Evolutionary conservation across 768 basidiomycete genomes (phyloP).

Genomic region (Candolleomyces efflorescens): DNA sequence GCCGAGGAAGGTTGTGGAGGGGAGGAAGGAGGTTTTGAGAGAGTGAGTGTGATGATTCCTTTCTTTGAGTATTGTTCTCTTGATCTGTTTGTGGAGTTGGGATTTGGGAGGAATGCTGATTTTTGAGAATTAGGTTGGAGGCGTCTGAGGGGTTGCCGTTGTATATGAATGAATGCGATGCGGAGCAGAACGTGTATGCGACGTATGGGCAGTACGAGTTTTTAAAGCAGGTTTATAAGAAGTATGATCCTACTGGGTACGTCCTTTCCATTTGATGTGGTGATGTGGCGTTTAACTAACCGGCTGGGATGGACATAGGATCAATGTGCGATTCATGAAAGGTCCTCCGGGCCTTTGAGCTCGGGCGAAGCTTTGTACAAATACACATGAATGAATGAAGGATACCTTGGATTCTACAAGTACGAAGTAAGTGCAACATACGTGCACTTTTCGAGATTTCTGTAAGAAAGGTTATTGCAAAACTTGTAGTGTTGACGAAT

Average conservation of each 20-base stretch:
- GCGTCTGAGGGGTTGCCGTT: slow-evolving; percentile 34
- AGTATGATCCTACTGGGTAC: slow-evolving; percentile 41
- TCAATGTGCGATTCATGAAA: slow-evolving; percentile 7
- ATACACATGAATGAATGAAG: no score
- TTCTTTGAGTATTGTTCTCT: neutral
- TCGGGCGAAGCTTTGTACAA: no score
- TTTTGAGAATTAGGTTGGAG: slow-evolving; percentile 25
- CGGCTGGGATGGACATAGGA: no score
- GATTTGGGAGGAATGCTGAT: no score
- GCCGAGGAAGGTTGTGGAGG: slow-evolving; percentile 19
- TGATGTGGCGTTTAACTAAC: no score
- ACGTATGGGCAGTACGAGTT: slow-evolving; percentile 36
- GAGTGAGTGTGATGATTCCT: slow-evolving; percentile 26
- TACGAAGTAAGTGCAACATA: no score
- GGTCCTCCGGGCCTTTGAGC: slow-evolving; percentile 3
- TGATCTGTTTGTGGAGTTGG: no score
- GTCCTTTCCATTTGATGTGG: no score
- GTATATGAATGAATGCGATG: slow-evolving; percentile 38
- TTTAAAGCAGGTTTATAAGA: slow-evolving; percentile 32
- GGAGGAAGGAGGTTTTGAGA: slow-evolving; percentile 22
- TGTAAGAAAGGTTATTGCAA: no score
- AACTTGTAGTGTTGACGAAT: no score
- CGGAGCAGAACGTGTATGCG: slow-evolving; percentile 31
- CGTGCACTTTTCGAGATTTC: no score
- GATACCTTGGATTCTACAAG: no score